Percentiles rank a stretch among this genome's conserved stretches.
These are phyloP conservation scores for Silene coronaria DNA, from an alignment of 179 eudicot species.

Conservation along the genomic window DNA sequence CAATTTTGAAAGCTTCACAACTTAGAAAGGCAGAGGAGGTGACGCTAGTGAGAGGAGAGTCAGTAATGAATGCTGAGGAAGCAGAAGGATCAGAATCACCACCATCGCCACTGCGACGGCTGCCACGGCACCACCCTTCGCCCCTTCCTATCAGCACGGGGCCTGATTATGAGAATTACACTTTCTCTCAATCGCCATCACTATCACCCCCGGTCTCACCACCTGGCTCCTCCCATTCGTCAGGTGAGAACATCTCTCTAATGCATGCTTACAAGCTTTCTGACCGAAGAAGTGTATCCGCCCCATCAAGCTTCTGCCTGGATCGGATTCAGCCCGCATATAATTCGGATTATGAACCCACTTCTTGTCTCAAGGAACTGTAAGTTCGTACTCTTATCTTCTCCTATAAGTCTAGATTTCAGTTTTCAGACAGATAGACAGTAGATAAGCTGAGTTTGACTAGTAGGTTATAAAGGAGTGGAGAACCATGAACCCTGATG, in stretches of 20 bases:
- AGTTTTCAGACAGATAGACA: too few relatives aligned
- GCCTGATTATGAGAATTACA: slow-evolving; percentile 25
- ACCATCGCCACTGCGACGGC: background rate
- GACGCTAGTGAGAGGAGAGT: background rate
- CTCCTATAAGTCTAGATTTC: background rate
- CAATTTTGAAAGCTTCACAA: slow-evolving; percentile 19
- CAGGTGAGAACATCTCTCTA: slow-evolving; percentile 14
- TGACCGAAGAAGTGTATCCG: background rate
- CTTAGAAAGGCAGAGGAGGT: slow-evolving; percentile 6
- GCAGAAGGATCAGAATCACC: slow-evolving; percentile 10
- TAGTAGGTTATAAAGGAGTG: slow-evolving; percentile 16
- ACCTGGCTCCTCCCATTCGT: slow-evolving; percentile 10
- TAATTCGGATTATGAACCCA: slow-evolving; percentile 1
- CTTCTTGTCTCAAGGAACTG: slow-evolving; percentile 25
- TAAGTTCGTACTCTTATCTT: slow-evolving; percentile 11
- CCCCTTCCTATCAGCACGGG: slow-evolving; percentile 33
- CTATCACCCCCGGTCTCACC: slow-evolving; percentile 20
- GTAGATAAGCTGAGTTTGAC: slow-evolving; percentile 8
- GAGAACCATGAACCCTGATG: slow-evolving; percentile 12
- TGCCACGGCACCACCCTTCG: background rate
- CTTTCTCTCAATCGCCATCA: slow-evolving; percentile 17
- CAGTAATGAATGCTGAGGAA: slow-evolving; percentile 21
- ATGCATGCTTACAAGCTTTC: background rate
- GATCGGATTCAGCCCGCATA: slow-evolving; percentile 3
- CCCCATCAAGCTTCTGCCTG: slow-evolving; percentile 22